Evolutionary conservation across 2,329 filamentous ascomycete genomes (phyloP).

Genomic region (Fusarium sp.): DNA sequence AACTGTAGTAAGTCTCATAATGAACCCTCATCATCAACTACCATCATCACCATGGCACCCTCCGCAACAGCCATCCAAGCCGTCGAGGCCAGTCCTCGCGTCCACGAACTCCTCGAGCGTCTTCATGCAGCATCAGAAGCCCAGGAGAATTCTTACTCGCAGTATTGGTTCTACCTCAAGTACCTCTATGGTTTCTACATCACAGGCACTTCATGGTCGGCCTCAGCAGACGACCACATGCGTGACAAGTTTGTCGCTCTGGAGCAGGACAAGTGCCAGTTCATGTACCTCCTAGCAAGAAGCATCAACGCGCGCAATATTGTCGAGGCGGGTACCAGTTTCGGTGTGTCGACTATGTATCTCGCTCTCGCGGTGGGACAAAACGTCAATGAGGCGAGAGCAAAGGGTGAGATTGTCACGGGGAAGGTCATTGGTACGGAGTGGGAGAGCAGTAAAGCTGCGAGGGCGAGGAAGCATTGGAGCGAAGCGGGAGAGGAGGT

Average conservation of each 20-base stretch:
- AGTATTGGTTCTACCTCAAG: slow-evolving; percentile 48
- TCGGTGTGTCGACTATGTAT: slow-evolving; percentile 75
- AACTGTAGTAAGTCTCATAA: background rate
- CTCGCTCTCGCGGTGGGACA: slow-evolving; percentile 70
- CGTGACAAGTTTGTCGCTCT: slow-evolving; percentile 73
- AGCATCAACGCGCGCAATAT: slow-evolving; percentile 65
- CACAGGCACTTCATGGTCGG: slow-evolving; percentile 42
- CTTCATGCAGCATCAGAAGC: slow-evolving; percentile 49
- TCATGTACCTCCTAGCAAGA: slow-evolving; percentile 69
- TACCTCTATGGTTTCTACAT: slow-evolving; percentile 46
- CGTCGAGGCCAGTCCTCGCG: slow-evolving; percentile 45
- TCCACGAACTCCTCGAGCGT: slow-evolving; percentile 47
- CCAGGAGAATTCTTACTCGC: slow-evolving; percentile 47
- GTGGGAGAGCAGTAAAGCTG: slow-evolving; percentile 69
- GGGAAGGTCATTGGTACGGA: slow-evolving; percentile 71
- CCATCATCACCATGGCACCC: slow-evolving; percentile 29
- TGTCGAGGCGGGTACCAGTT: slow-evolving; percentile 75
- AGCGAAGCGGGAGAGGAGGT: slow-evolving; percentile 65
- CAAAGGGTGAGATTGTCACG: slow-evolving; percentile 35
- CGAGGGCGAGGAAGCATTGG: slow-evolving; percentile 69
- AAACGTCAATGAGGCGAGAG: slow-evolving; percentile 54
- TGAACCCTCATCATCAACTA: background rate
- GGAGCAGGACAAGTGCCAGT: slow-evolving; percentile 70
- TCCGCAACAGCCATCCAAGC: slow-evolving; percentile 42
- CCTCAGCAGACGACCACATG: slow-evolving; percentile 57